Base-by-base conservation (phyloP, 306 rosid species). In the Gynostemma pentaphyllum region DNA sequence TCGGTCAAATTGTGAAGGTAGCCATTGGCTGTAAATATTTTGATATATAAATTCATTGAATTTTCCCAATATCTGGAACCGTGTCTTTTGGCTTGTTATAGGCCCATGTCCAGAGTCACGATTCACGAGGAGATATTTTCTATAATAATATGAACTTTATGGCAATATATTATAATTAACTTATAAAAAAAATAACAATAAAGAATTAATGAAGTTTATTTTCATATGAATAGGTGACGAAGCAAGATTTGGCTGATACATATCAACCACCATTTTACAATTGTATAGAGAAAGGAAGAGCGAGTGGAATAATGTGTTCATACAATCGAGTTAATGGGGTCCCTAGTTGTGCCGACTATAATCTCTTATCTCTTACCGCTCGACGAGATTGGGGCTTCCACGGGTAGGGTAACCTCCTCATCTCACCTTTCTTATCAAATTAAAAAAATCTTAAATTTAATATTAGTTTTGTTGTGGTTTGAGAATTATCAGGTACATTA, bases 241-340 rank as follows among this genome's bases (percentile, higher is more conserved):
- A 73, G 81, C 96, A 86, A 80, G 99, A 88, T 71, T 50, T 92
- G 52, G 94, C 85, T 0, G 99, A 88, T 68, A 88, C 99, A 2
- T 92, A 84, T 16, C 95, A 88, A 66, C 96, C 99, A 11, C 96
- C 99, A 13, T 92, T 92, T 62, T 71, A 72, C 77, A 92, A 84
- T 32, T 92, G 99, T 18, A 62, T 92, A 24, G 49, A 75, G 79
- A 16, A 82, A 50, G 99, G 90, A 21, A 45, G 71, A 22, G 94
- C 99, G 2, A 92, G 94, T 52, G 96, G 96, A 36, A 78, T 92
- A 66, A 88, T 92, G 99, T 92, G 99, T 56, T 87, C 96, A 16
- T 92, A 92, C 61, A 92, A 92, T 28, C 86, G 80, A 0, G 86
- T 92, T 2, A 92, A 92, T 71, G 99, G 99, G 2, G 78, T 88